A percentile compares a stretch with the other conserved stretches of the same genome.
Evolutionary conservation across 2,329 filamentous ascomycete genomes (phyloP).

Genomic region (Phyllosticta citrichinensis): DNA sequence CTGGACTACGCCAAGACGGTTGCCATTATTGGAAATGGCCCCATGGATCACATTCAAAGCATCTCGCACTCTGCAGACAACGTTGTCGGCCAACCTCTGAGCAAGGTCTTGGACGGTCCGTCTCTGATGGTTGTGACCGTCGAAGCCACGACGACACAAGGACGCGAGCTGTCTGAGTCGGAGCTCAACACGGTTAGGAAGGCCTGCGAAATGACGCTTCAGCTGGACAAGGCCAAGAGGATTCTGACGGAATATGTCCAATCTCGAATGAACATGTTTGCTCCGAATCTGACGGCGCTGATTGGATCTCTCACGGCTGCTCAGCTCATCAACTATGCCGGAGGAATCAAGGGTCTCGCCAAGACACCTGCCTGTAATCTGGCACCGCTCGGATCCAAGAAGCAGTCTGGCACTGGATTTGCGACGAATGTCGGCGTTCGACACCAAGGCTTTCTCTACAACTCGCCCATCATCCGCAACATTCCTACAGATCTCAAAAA

Average conservation of each 20-base stretch:
- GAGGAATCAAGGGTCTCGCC: constrained; percentile 76
- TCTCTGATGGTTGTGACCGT: constrained; percentile 93
- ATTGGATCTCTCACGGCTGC: constrained; percentile 90
- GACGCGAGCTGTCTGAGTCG: constrained; percentile 61
- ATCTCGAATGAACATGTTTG: constrained; percentile 92
- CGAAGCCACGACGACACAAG: constrained; percentile 83
- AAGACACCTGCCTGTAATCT: constrained; percentile 93
- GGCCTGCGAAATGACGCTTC: constrained; percentile 82
- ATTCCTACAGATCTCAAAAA: constrained; percentile 81
- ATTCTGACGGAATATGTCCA: constrained; percentile 89
- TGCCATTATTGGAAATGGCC: constrained; percentile 83
- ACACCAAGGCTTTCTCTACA: constrained; percentile 87
- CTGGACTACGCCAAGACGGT: constrained; percentile 94
- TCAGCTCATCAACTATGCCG: constrained; percentile 90
- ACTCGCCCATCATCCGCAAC: constrained; percentile 77
- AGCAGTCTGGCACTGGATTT: constrained; percentile 68
- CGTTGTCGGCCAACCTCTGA: constrained; percentile 62
- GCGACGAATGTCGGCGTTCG: constrained; percentile 87
- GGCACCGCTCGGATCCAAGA: constrained; percentile 81
- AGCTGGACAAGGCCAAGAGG: constrained; percentile 76
- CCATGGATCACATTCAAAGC: constrained; percentile 62
- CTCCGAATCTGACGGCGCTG: constrained; percentile 82
- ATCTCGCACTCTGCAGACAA: constrained; percentile 72
- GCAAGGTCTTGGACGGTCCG: constrained; percentile 74
- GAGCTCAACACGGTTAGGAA: constrained; percentile 65